These are phyloP conservation scores for Maudiozyma bulderi DNA, from an alignment of 805 yeast genomes.

Conservation along the genomic window DNA sequence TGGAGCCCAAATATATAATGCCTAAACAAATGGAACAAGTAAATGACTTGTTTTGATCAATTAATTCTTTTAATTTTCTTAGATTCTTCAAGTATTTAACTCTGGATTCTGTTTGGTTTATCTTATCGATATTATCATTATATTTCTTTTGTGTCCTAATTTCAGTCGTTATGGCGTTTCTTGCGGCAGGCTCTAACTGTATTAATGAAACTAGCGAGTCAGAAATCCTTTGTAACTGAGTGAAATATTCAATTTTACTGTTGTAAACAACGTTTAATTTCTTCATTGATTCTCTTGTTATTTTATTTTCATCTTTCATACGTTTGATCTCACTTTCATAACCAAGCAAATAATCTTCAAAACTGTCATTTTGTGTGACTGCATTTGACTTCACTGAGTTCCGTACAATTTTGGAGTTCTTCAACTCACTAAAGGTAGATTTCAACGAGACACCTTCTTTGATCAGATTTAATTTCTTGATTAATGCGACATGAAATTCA, in stretches of 20 bases:
- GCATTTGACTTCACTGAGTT: slow-evolving; percentile 3
- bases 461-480: slow-evolving; percentile 16
- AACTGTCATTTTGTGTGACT: slow-evolving; percentile 1
- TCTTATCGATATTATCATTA: slow-evolving; percentile 14
- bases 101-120: slow-evolving; percentile 32
- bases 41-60: slow-evolving; percentile 25
- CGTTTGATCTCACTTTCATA: slow-evolving; percentile 15
- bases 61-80: slow-evolving; percentile 17
- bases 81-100: slow-evolving; percentile 42
- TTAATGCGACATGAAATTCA: slow-evolving; percentile 25
- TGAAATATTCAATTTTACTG: slow-evolving; percentile 70
- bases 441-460: slow-evolving; percentile 23
- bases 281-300: slow-evolving; percentile 35
- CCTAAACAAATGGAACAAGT: slow-evolving; percentile 74
- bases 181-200: slow-evolving; percentile 14
- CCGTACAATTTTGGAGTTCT: slow-evolving; percentile 20
- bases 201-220: slow-evolving; percentile 60
- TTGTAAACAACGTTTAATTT: slow-evolving; percentile 61
- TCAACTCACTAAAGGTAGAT: slow-evolving; percentile 26
- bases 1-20: slow-evolving; percentile 60
- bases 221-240: slow-evolving; percentile 75
- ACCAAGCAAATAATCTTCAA: slow-evolving; percentile 21
- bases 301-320: slow-evolving; percentile 19
- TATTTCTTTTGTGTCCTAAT: slow-evolving; percentile 17
- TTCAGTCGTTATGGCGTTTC: slow-evolving; percentile 13